These are phyloP conservation scores for Albugo candida DNA, from an alignment of 352 stramenopile genomes.

Conservation along the genomic window DNA sequence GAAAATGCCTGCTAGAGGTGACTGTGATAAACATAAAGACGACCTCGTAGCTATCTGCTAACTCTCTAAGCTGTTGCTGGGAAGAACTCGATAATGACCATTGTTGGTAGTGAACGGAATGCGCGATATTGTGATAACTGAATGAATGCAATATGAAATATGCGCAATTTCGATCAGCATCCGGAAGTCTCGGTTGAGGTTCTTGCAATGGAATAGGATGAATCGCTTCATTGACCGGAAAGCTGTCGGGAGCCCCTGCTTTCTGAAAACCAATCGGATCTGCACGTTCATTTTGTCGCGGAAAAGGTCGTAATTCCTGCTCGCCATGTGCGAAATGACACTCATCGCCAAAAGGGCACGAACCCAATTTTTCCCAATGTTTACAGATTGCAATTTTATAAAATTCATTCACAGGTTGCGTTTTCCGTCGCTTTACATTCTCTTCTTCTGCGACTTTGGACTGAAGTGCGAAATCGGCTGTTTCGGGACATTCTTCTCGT, in stretches of 20 bases:
- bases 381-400: conserved; percentile 97
- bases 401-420: conserved; percentile 88
- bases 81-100: conserved; percentile 36
- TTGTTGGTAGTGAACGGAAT: conserved; percentile 50
- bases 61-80: conserved; percentile 43
- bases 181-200: conserved; percentile 18
- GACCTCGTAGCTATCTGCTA: conserved; percentile 47
- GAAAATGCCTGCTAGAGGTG: conserved; percentile 52
- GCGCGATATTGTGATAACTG: conserved; percentile 68
- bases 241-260: neutral
- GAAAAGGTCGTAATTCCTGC: conserved; percentile 78
- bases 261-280: neutral
- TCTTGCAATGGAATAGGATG: neutral
- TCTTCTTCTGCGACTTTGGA: conserved; percentile 83
- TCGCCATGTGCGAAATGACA: conserved; percentile 96
- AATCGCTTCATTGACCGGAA: neutral
- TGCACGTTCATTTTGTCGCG: conserved; percentile 13
- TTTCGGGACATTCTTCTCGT: conserved; percentile 82
- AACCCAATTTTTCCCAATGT: conserved; percentile 89
- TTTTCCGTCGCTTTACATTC: conserved; percentile 69
- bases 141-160: conserved; percentile 68
- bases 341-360: conserved; percentile 91
- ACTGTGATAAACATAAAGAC: conserved; percentile 72
- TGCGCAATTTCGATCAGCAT: conserved; percentile 54
- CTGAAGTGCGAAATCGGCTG: conserved; percentile 87